Evolutionary conservation across 257 asterid species (phyloP).

Genomic region (Knoxia roxburghii): DNA sequence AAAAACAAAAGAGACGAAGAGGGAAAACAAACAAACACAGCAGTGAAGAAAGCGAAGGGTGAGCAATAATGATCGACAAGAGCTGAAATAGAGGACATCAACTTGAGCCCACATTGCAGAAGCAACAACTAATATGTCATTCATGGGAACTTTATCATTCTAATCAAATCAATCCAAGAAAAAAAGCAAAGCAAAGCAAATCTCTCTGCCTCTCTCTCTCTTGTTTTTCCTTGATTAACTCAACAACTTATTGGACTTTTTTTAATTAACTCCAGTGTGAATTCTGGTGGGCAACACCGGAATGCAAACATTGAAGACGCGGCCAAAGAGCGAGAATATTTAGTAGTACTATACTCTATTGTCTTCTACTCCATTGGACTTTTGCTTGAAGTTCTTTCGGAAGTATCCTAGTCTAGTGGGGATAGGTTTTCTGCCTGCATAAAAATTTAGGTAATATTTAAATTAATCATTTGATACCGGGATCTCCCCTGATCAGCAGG

Average conservation of each 20-base stretch:
- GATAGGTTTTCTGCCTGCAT: background rate
- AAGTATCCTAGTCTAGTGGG: background rate
- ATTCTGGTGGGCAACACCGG: background rate
- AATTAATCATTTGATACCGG: no score
- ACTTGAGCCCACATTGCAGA: constrained; percentile 12
- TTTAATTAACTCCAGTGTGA: background rate
- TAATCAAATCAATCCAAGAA: background rate
- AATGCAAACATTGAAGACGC: background rate
- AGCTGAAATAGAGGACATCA: constrained; percentile 16
- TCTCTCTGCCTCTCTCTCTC: background rate
- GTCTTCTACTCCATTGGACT: background rate
- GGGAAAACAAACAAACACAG: constrained; percentile 10
- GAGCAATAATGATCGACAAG: constrained; percentile 13
- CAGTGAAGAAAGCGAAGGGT: constrained; percentile 22
- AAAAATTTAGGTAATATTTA: no score
- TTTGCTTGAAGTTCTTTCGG: background rate
- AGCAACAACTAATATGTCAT: background rate
- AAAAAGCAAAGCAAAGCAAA: background rate
- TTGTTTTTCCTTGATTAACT: background rate
- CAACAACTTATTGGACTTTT: constrained; percentile 7
- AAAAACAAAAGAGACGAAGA: constrained; percentile 16
- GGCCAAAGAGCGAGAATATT: constrained; percentile 1
- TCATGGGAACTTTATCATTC: constrained; percentile 1
- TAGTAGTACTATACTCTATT: background rate
- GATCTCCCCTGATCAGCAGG: no score